These are phyloP conservation scores for Quercus mongolica DNA, from an alignment of 306 rosid species.

Conservation along the genomic window DNA sequence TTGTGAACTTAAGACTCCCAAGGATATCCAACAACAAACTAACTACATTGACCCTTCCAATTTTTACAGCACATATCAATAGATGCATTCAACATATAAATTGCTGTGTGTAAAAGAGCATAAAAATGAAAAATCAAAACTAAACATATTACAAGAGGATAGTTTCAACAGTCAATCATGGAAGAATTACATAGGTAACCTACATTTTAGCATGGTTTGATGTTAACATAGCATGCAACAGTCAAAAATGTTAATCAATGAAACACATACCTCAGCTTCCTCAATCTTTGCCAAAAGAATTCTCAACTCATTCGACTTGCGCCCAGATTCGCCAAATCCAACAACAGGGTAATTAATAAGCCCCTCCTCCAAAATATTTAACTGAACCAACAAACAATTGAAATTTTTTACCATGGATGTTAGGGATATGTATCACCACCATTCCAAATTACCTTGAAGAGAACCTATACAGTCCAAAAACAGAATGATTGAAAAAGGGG, in stretches of 20 bases:
- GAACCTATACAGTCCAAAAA: constrained; percentile 8
- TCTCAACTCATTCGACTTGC: constrained; percentile 80
- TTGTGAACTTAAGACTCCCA: no score
- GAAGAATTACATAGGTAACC: constrained; percentile 9
- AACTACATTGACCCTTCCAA: background rate
- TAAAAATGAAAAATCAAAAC: background rate
- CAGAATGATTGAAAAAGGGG: constrained; percentile 7
- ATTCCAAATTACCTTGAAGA: constrained; percentile 23
- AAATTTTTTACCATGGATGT: constrained; percentile 23
- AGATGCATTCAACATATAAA: background rate
- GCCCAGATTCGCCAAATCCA: constrained; percentile 96
- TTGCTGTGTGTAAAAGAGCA: background rate
- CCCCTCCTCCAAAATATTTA: constrained; percentile 95
- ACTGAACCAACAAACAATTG: constrained; percentile 44
- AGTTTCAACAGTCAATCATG: constrained; percentile 11
- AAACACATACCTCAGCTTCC: constrained; percentile 78
- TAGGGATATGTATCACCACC: constrained; percentile 11
- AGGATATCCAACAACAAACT: no score
- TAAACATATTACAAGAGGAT: background rate
- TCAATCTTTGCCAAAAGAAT: constrained; percentile 93
- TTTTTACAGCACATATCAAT: background rate
- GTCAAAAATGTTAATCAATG: constrained; percentile 11
- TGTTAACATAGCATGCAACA: constrained; percentile 11
- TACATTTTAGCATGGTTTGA: constrained; percentile 11
- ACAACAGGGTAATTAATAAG: constrained; percentile 82